Base-by-base conservation (phyloP, 176 grass and related monocot genomes). In the Dendrocalamus sinicus region DNA sequence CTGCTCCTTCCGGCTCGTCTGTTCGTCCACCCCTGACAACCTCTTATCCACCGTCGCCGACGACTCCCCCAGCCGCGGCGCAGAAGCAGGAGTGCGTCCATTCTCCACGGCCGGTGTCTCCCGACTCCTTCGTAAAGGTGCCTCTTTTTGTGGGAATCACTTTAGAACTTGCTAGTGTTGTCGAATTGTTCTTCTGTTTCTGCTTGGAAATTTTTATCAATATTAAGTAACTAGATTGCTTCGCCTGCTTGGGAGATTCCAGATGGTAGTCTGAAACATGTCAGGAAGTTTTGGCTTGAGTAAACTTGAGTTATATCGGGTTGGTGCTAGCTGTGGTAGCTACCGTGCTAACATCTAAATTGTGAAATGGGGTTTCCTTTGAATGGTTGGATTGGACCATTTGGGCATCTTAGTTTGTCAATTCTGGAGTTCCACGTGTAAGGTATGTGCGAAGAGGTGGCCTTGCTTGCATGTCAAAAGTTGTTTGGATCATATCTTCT, bases 41-140 rank as follows among this genome's bases (percentile, higher is more conserved):
- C 13, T 37, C 26, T 48, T 80, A 51, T 30, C 88, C 44, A 6
- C 69, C 61, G 60, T 26, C 65, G 71, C 35, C 83, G 28, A 51
- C 77, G 23, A 39, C 77, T 44, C 60, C 76, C 78, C 45, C 72
- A n/a, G 68, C 77, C 7, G 50, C 65, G 28, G 70, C 79, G 65
- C 72, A 54, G 58, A 51, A 73, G 52, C 74, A 81, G 73, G 73
- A 86, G 22, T 50, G 32, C 46, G 63, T 81, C 78, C 64, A 79
- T 89, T 89, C 71, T 46, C 67, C 86, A 20, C 62, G 43, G 40
- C 73, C 76, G 14, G 71, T 67, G 50, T 70, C 86, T 5, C 64
- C 76, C 17, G 81, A 84, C 79, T 91, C 39, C 67, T 92, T 97
- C 86, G 19, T 89, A 47, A 97, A 97, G 95, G 95, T 97, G 73